A percentile compares a stretch with the other conserved stretches of the same genome.
These are phyloP conservation scores for Hammondia hammondi DNA, from an alignment of 169 alveolate species.

Conservation along the genomic window DNA sequence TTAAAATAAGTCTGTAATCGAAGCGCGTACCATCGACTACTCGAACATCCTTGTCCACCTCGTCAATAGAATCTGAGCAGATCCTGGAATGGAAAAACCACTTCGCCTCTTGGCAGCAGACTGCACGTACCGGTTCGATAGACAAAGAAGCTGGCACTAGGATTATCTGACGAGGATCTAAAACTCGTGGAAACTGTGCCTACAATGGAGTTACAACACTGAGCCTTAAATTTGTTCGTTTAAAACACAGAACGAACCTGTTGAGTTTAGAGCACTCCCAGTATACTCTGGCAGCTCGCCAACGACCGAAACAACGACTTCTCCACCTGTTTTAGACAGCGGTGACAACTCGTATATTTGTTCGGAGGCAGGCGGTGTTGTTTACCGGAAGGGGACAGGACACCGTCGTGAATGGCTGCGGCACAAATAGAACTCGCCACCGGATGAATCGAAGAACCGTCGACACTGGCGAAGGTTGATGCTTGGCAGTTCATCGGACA, in stretches of 20 bases:
- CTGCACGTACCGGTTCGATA: conserved; percentile 22
- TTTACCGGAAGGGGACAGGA: conserved; percentile 83
- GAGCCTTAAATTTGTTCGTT: background rate
- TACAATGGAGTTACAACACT: background rate
- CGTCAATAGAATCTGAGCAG: conserved; percentile 83
- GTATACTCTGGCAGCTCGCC: conserved; percentile 72
- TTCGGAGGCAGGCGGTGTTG: background rate
- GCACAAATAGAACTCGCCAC: conserved; percentile 89
- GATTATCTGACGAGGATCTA: background rate
- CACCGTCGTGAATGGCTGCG: conserved; percentile 89
- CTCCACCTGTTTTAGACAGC: conserved; percentile 63
- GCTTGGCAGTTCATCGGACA: conserved; percentile 80
- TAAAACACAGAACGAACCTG: background rate
- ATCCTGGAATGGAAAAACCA: no score
- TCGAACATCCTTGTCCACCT: conserved; percentile 85
- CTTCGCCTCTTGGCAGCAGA: no score
- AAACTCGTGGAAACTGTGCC: background rate
- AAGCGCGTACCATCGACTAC: conserved; percentile 86
- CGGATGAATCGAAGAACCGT: conserved; percentile 80
- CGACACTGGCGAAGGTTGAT: conserved; percentile 70
- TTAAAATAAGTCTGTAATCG: background rate
- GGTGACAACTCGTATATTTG: background rate
- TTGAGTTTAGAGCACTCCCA: conserved; percentile 22
- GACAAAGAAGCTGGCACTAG: conserved; percentile 48
- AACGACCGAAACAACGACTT: conserved; percentile 72